A percentile compares a stretch with the other conserved stretches of the same genome.
Conservation (phyloP, 2,329 filamentous ascomycete species). For the Trematosphaeria pertusa region DNA sequence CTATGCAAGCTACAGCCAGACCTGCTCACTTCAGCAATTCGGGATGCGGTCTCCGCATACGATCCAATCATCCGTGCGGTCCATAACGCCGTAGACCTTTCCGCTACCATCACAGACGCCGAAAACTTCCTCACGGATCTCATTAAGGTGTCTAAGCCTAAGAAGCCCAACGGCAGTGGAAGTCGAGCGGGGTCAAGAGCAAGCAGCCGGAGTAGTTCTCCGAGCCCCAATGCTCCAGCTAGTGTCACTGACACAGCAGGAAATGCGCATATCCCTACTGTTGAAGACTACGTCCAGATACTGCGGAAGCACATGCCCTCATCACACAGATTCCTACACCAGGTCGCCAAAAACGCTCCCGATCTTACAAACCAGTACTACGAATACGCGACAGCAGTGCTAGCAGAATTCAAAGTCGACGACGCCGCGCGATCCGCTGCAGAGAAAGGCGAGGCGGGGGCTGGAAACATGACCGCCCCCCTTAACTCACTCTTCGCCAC, state of each 20-base stretch:
- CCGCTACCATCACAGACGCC: conserved; percentile 70
- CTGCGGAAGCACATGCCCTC: conserved; percentile 69
- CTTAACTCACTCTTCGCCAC: conserved; percentile 53
- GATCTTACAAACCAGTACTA: conserved; percentile 68
- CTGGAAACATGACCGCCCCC: conserved; percentile 52
- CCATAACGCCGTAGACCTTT: conserved; percentile 75
- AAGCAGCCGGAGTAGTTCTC: conserved; percentile 30
- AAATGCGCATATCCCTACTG: conserved; percentile 56
- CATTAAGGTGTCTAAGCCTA: conserved; percentile 61
- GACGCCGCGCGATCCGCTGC: conserved; percentile 21
- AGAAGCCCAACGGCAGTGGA: conserved; percentile 36
- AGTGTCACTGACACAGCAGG: conserved; percentile 29
- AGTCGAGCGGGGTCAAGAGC: conserved; percentile 26
- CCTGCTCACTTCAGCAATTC: conserved; percentile 71
- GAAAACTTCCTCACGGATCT: conserved; percentile 76
- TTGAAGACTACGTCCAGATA: conserved; percentile 75
- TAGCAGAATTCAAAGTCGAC: conserved; percentile 61
- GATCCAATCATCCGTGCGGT: conserved; percentile 76
- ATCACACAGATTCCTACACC: conserved; percentile 74
- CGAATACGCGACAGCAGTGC: conserved; percentile 65
- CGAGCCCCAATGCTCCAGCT: conserved; percentile 20
- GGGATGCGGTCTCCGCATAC: conserved; percentile 70
- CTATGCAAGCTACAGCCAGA: conserved; percentile 75
- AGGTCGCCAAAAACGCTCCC: conserved; percentile 71
- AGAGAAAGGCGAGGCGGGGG: conserved; percentile 34